These are phyloP conservation scores for Chaetoceros muelleri DNA, from an alignment of 108 stramenopile species.

Conservation along the genomic window DNA sequence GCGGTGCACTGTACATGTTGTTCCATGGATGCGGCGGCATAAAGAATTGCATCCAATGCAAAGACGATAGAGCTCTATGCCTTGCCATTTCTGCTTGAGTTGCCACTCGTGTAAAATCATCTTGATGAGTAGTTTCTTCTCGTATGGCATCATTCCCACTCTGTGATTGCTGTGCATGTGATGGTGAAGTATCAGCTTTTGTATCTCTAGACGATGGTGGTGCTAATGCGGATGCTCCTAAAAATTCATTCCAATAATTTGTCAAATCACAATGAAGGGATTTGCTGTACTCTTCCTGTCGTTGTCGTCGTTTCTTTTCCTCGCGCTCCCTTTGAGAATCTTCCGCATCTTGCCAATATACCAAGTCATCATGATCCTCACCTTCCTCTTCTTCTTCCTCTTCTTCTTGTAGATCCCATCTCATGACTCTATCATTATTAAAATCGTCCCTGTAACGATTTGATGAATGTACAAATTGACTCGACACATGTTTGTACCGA, in stretches of 20 bases:
- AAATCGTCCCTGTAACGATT: constrained; percentile 5
- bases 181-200: too few species aligned
- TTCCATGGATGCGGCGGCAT: constrained; percentile 49
- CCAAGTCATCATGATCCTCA: too few species aligned
- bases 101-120: background rate
- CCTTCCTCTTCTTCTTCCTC: constrained; percentile 43
- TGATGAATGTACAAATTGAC: constrained; percentile 1
- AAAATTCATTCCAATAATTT: too few species aligned
- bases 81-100: constrained; percentile 4
- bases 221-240: too few species aligned
- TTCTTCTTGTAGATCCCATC: constrained; percentile 53
- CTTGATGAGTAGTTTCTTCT: too few species aligned
- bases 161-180: too few species aligned
- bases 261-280: too few species aligned
- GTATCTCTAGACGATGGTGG: too few species aligned
- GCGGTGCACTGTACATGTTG: constrained; percentile 31
- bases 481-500: background rate
- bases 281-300: constrained; percentile 2
- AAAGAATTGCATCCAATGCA: constrained; percentile 53
- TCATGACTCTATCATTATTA: constrained; percentile 27
- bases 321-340: constrained; percentile 10
- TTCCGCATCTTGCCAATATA: too few species aligned
- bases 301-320: background rate
- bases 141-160: too few species aligned
- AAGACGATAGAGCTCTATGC: constrained; percentile 1